A percentile compares a stretch with the other conserved stretches of the same genome.
phyloP scores from a whole-genome alignment of 345 rosid genomes.

The Psidium guajava region DNA sequence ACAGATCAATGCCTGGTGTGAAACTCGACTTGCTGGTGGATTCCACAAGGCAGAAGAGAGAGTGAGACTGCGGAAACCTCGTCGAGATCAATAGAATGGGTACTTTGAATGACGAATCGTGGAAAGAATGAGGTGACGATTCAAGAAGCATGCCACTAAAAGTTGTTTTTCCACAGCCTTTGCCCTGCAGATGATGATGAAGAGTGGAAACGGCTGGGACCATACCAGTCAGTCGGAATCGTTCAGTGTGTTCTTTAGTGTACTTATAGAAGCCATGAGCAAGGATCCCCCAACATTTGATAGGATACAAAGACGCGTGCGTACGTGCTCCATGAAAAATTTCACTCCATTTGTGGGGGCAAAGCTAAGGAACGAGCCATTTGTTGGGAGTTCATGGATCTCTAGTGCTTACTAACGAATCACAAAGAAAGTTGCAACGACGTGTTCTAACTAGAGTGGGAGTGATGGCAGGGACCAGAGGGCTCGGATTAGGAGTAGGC shows the following conservation, averaged over 20 bases:
- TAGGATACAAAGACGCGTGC: background rate
- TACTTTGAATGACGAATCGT: background rate
- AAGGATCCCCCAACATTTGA: background rate
- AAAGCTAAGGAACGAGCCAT: background rate
- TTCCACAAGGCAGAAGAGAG: background rate
- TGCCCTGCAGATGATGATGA: background rate
- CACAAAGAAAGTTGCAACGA: background rate
- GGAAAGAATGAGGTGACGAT: background rate
- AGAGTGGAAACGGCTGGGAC: background rate
- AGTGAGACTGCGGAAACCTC: background rate
- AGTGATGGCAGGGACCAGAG: too few species aligned
- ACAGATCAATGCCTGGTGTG: background rate
- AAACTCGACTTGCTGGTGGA: background rate
- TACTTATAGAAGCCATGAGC: background rate
- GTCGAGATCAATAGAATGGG: background rate
- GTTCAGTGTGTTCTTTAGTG: background rate
- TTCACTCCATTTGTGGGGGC: background rate
- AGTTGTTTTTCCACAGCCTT: background rate
- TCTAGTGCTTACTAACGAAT: background rate
- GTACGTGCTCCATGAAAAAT: too few species aligned
- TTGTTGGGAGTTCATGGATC: background rate
- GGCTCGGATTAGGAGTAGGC: too few species aligned
- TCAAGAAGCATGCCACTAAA: background rate
- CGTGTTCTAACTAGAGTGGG: too few species aligned
- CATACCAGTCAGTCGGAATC: background rate